Evolutionary conservation across 2,329 filamentous ascomycete genomes (phyloP), one percentile per base, ranked within the genome.

Genomic region (Claviceps sp.): DNA sequence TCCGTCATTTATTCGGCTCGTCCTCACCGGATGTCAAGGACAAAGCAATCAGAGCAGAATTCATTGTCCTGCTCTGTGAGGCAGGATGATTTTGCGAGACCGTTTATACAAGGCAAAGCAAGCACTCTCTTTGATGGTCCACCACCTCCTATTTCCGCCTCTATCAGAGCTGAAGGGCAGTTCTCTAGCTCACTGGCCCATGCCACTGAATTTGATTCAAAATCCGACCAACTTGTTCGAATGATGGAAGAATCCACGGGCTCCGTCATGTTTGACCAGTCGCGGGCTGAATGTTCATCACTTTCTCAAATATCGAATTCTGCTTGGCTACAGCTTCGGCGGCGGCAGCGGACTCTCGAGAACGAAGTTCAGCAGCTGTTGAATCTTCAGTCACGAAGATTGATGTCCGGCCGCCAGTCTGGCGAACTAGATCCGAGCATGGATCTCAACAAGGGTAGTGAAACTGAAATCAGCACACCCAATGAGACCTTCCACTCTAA

Each of bases 81-180:
- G 48, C 57, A 55, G 20, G 30, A 52, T 48, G 67, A 61, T 55
- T 62, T 60, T 30, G 55, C 56, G 6, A 62, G 58, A 13, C 68
- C 69, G 1, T 56, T 63, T 9, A 65, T 66, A 5, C 67, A 64
- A 50, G 55, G 54, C 22, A 67, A 61, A 48, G 57, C 57, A 8
- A 66, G 60, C 13, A 54, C 63, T 3, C 65, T 77, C 45, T 78
- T 77, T 52, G 59, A 65, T 2, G 73, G 74, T 1, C 75, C 75
- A 0, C 75, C 75, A 0, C 73, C 75, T 1, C 75, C 75, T 4
- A 77, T 78, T 52, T 68, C 72, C 1, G 57, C 63, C 5, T 76
- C 75, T 0, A 64, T 68, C 3, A 53, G 72, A 20, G 51, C 72
- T 2, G 58, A 57, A 8, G n/a, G 57, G 54, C 48, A 24, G 40